These are phyloP conservation scores for Austroboletus olivaceoglutinosus DNA, from an alignment of 1,284 basidiomycete species.

Conservation along the genomic window DNA sequence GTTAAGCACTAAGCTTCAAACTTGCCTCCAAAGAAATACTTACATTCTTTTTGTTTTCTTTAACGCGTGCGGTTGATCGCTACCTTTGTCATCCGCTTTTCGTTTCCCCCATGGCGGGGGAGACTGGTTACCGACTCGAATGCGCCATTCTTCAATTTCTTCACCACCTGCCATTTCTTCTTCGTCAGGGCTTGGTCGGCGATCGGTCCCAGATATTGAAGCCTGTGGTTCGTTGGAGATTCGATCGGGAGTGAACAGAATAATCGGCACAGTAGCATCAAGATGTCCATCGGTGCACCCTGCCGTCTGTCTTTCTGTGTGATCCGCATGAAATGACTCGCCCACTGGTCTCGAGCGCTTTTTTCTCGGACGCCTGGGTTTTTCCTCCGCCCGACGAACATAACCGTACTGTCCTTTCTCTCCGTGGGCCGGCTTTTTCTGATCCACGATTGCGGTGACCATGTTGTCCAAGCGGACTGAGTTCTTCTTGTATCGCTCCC, in stretches of 20 bases:
- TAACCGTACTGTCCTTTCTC: constrained; percentile 78
- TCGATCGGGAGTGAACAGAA: constrained; percentile 27
- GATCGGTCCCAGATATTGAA: constrained; percentile 15
- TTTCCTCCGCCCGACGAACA: constrained; percentile 67
- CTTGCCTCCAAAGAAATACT: constrained; percentile 5
- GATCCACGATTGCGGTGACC: constrained; percentile 62
- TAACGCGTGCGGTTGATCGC: neutral
- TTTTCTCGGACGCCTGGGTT: constrained; percentile 54
- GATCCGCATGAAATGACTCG: constrained; percentile 21
- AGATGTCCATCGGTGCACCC: constrained; percentile 22
- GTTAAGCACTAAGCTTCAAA: neutral
- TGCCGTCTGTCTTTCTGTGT: constrained; percentile 23
- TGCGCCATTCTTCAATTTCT: constrained; percentile 59
- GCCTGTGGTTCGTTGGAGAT: constrained; percentile 13
- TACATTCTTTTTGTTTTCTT: constrained; percentile 35
- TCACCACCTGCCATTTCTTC: constrained; percentile 62
- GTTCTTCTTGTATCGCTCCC: constrained; percentile 82
- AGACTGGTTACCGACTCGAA: constrained; percentile 58
- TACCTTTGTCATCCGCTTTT: constrained; percentile 41
- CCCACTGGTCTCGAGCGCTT: constrained; percentile 40
- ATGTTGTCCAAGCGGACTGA: constrained; percentile 58
- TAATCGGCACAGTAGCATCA: constrained; percentile 19
- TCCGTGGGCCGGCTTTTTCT: constrained; percentile 60
- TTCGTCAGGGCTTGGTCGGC: constrained; percentile 41
- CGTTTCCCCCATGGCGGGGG: constrained; percentile 69